These are phyloP conservation scores for Hyaloperonospora arabidopsidis DNA, from an alignment of 352 stramenopile genomes.

Conservation along the genomic window DNA sequence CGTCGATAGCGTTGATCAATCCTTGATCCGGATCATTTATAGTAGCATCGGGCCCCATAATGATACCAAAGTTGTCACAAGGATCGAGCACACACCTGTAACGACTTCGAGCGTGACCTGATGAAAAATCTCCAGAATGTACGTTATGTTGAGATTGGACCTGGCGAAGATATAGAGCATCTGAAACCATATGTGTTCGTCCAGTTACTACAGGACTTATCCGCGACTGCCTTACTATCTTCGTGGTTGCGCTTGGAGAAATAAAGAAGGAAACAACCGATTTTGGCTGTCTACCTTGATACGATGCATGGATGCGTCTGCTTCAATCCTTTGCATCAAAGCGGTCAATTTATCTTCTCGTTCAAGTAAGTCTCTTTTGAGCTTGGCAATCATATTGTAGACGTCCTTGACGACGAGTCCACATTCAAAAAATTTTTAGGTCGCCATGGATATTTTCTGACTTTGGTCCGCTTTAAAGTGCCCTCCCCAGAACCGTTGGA, in stretches of 20 bases:
- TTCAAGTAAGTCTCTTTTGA: too few species aligned
- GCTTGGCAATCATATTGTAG: too few species aligned
- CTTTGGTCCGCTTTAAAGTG: too few species aligned
- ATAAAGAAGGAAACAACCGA: neutral
- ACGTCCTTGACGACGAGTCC: too few species aligned
- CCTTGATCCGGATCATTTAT: neutral
- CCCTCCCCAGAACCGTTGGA: too few species aligned
- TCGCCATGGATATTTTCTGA: slow-evolving; percentile 79
- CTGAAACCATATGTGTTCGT: neutral
- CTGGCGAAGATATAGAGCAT: neutral
- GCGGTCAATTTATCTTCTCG: too few species aligned
- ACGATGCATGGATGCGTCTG: too few species aligned
- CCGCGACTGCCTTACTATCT: neutral
- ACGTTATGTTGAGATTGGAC: neutral
- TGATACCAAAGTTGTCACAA: neutral
- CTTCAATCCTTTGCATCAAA: too few species aligned
- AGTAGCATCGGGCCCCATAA: neutral
- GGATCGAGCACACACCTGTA: neutral
- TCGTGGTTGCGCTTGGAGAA: neutral
- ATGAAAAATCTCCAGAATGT: neutral
- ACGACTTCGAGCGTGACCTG: neutral
- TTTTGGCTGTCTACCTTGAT: too few species aligned
- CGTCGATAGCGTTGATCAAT: neutral
- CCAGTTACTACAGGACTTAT: neutral
- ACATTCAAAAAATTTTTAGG: too few species aligned